Conservation (phyloP, 1,284 basidiomycete genomes). For the Pterula multifida region DNA sequence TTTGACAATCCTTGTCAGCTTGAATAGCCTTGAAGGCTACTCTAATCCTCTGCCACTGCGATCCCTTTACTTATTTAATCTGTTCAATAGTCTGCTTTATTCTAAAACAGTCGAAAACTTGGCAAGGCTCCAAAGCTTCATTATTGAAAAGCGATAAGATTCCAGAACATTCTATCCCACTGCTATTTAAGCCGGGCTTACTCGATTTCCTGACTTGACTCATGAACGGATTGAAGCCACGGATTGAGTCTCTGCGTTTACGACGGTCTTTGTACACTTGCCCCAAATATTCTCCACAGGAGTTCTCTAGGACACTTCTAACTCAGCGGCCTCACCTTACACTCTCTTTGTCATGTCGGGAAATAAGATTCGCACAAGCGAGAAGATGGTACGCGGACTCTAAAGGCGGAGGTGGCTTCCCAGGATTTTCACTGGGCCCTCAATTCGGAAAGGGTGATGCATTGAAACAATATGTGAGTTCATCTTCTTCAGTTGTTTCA, state of each 20-base stretch:
- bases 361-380: neutral
- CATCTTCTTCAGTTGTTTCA: neutral
- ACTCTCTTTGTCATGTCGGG: neutral
- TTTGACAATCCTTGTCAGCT: no score
- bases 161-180: neutral
- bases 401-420: conserved; percentile 33
- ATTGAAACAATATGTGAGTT: conserved; percentile 72
- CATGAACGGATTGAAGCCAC: neutral
- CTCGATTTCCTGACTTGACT: neutral
- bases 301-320: neutral
- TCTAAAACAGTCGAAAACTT: no score
- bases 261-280: neutral
- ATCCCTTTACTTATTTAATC: neutral
- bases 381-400: neutral
- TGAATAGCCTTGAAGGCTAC: neutral
- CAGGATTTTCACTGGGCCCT: conserved; percentile 41
- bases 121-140: no score
- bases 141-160: neutral
- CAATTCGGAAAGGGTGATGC: conserved; percentile 67
- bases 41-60: neutral
- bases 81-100: no score
- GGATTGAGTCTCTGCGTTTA: neutral
- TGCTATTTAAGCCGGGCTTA: neutral
- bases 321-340: neutral
- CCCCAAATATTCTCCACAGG: neutral